These are phyloP conservation scores for Rhazya stricta DNA, from an alignment of 257 asterid genomes.

Conservation along the genomic window DNA sequence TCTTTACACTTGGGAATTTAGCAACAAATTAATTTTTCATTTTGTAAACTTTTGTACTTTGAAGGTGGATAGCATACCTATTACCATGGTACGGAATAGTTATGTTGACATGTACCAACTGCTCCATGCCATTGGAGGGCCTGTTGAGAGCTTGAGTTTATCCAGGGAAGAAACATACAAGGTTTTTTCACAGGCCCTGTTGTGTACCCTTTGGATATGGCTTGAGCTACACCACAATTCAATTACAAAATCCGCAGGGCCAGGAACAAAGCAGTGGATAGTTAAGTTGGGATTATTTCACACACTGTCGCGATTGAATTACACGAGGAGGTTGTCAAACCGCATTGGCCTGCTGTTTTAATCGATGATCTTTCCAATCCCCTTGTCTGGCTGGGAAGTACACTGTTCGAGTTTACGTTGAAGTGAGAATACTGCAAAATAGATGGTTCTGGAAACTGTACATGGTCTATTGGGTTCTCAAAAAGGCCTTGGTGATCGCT, in stretches of 20 bases:
- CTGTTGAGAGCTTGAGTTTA: conserved; percentile 22
- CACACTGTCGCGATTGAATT: conserved; percentile 33
- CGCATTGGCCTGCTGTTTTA: conserved; percentile 24
- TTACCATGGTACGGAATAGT: conserved; percentile 33
- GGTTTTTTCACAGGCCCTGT: conserved; percentile 38
- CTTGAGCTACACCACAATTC: conserved; percentile 40
- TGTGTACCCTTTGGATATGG: conserved; percentile 42
- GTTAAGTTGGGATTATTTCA: conserved; percentile 21
- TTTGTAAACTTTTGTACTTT: not conserved
- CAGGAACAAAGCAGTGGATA: not conserved
- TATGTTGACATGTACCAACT: conserved; percentile 23
- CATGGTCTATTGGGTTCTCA: conserved; percentile 33
- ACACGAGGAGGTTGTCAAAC: conserved; percentile 16
- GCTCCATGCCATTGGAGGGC: conserved; percentile 35
- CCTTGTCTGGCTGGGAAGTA: not conserved
- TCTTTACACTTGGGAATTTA: no score
- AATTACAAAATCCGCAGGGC: conserved; percentile 20
- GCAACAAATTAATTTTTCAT: no score
- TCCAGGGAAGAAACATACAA: conserved; percentile 48
- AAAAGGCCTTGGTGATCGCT: conserved; percentile 18
- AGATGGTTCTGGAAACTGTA: conserved; percentile 32
- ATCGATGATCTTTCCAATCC: conserved; percentile 17
- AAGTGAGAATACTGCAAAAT: conserved; percentile 24
- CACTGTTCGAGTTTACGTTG: conserved; percentile 10
- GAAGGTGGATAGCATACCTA: conserved; percentile 41